Evolutionary conservation across 2,329 filamentous ascomycete genomes (phyloP).

Genomic region (Fusarium dlaminii): DNA sequence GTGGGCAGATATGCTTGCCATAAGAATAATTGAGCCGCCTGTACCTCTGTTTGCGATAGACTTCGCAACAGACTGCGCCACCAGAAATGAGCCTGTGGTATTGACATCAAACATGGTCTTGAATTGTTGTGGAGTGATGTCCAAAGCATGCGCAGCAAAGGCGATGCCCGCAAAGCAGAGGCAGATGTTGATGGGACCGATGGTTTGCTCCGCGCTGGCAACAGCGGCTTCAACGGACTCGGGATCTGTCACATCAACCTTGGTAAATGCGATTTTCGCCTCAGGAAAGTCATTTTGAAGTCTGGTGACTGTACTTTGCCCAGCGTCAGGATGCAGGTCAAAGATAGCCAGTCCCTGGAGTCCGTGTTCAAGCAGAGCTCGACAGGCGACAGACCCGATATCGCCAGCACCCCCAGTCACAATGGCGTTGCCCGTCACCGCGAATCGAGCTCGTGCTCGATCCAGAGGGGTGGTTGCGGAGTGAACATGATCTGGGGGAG

Average conservation of each 20-base stretch:
- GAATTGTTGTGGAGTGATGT: constrained; percentile 68
- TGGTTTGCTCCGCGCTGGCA: not conserved
- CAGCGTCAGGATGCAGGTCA: constrained; percentile 3
- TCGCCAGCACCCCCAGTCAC: constrained; percentile 12
- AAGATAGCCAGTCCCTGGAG: constrained; percentile 2
- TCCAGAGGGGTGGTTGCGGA: fast-evolving
- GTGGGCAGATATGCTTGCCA: constrained; percentile 74
- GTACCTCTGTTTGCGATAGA: constrained; percentile 44
- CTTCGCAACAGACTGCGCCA: constrained; percentile 68
- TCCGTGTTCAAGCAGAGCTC: constrained; percentile 13
- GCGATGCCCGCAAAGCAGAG: constrained; percentile 24
- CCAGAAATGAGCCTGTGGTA: constrained; percentile 74
- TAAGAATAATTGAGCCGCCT: constrained; percentile 73
- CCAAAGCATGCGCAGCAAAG: constrained; percentile 62
- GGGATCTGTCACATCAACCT: constrained; percentile 8
- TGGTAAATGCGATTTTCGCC: not conserved
- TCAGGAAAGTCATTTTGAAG: constrained; percentile 1
- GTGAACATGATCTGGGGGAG: fast-evolving
- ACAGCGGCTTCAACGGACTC: not conserved
- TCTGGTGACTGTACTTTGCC: not conserved
- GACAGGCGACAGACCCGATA: constrained; percentile 1
- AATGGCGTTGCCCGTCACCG: not conserved
- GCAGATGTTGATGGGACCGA: constrained; percentile 1
- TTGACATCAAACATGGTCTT: constrained; percentile 76
- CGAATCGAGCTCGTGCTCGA: not conserved